Conservation (phyloP, 768 basidiomycete species). For the Boletus patriciae region DNA sequence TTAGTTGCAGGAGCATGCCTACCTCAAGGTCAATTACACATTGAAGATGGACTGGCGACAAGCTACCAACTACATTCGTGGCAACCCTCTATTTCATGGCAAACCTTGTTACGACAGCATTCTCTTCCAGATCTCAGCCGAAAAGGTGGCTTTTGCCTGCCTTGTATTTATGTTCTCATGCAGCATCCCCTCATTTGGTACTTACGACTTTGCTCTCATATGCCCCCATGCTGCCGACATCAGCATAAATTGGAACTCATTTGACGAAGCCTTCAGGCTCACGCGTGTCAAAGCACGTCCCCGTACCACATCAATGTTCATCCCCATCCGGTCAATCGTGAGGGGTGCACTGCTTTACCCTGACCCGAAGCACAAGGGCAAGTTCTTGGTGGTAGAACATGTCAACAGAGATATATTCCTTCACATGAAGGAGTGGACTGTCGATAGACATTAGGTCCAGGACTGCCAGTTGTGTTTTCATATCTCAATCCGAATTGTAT, state of each 20-base stretch:
- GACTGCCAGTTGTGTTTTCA: too few species aligned
- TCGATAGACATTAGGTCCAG: too few species aligned
- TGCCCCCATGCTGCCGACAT: slow-evolving; percentile 8
- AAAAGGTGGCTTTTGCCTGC: slow-evolving; percentile 12
- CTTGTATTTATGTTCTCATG: slow-evolving; percentile 27
- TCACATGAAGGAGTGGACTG: neutral
- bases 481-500: too few species aligned
- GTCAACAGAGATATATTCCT: neutral
- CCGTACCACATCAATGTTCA: neutral
- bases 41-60: too few species aligned
- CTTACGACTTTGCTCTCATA: slow-evolving; percentile 20
- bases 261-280: neutral
- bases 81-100: too few species aligned
- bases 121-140: slow-evolving; percentile 11
- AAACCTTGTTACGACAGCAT: slow-evolving; percentile 29
- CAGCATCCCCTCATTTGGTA: neutral
- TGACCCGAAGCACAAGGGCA: neutral
- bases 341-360: neutral
- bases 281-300: neutral
- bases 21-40: too few species aligned
- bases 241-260: too few species aligned
- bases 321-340: neutral
- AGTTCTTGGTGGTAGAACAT: neutral
- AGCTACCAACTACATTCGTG: too few species aligned
- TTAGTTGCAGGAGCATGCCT: too few species aligned